Base-by-base conservation (phyloP, 768 basidiomycete genomes). In the Tephrocybe sp. region DNA sequence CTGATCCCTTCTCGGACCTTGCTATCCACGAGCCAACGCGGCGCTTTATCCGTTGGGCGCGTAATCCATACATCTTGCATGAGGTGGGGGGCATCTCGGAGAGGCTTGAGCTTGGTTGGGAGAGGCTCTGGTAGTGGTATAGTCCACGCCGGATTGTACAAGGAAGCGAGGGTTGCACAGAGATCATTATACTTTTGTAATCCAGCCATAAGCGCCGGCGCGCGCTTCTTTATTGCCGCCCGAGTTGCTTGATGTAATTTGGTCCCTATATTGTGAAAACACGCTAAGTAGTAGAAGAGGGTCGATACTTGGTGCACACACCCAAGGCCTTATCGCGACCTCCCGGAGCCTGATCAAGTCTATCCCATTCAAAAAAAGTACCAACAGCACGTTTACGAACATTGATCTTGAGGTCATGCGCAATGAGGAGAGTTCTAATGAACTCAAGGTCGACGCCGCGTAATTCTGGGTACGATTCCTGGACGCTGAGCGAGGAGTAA, bases 51-150 rank as follows among this genome's bases (percentile, higher is more conserved):
- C 0, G 27, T 24, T 1, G 58, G 39, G 0, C 58, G 59, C 0
- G 44, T 54, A 5, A 71, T 68, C 69, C 69, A 73, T 0, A 72
- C 59, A 42, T 73, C 71, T 21, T 72, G 62, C 64, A 74, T 66
- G 0, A 77, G 55, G 0, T 18, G 40, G 0, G 65, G 41, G 24
- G 52, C 27, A 9, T 64, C 58, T 2, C 59, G 59, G 3, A 70
- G 60, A 2, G 48, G 44, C 1, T 45, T 40, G 0, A 77, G 47
- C 18, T 67, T 59, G 0, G 61, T 68, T 0, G 67, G 67, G 0
- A 75, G 64, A 0, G 60, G 63, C 1, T 44, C 11, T 0, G 71
- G 75, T 3, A 74, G 38, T 0, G 66, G 71, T 9, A 76, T 64
- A 0, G 44, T 28, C 39, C 63, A 69, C 5, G 45, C 13, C 15